Evolutionary conservation across 129 eudicot species (phyloP), one percentile per base, ranked within the genome.

Genomic region (Calendula officinalis): DNA sequence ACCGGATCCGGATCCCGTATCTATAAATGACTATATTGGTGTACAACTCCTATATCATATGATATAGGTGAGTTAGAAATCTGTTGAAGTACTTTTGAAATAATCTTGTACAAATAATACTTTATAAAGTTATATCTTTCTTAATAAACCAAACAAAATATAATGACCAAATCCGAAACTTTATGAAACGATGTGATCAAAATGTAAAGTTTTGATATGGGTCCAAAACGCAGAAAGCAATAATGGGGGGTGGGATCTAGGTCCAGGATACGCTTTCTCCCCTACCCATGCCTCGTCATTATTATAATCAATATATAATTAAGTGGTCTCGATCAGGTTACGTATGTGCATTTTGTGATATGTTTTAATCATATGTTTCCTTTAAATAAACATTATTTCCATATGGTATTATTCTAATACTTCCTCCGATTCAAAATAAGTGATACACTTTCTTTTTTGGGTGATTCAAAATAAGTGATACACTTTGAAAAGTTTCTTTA

Each of bases 181-280:
- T 4, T 42, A 55, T 9, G 39, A 42, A 52, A 55, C 8, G 10
- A 32, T 4, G 33, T 36, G 22, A 10, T 9, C 30, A 56, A 14
- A 10, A 41, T 32, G 37, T 11, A 2, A 59, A 11, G 39, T 57
- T 6, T 45, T 69, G 58, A 57, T 5, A 11, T 36, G 36, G 47
- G 56, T 38, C 32, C 71, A 50, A 36, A 17, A 3, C 35, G 22
- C 1, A 8, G 17, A 48, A 47, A 51, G 5, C 5, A 49, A 34
- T 15, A 33, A 5, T 51, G 15, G 59, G 15, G 59, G 32, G 50
- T 5, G 40, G 56, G 15, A 36, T 68, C 32, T 69, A 32, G 37
- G 51, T 68, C 14, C 36, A 33, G 34, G 39, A 14, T 6, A 56
- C 74, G 66, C 48, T 68, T 68, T 56, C 64, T 11, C 63, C 64